These are phyloP conservation scores for Carallia pectinifolia DNA, from an alignment of 345 rosid genomes.

Conservation along the genomic window DNA sequence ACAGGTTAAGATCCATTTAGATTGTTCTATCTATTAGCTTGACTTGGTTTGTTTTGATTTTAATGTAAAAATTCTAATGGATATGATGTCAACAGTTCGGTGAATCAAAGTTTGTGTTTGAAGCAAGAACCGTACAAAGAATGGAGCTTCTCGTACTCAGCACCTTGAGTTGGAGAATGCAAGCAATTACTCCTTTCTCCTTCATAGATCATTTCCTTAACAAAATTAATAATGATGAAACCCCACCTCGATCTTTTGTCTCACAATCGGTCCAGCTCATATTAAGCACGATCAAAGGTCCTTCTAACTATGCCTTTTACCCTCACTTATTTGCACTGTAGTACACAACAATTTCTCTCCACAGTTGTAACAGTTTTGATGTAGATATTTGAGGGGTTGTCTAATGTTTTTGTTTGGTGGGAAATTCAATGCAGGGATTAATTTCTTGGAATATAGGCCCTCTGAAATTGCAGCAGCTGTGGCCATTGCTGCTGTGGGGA, in stretches of 20 bases:
- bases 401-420: slow-evolving; percentile 42
- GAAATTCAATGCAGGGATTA: slow-evolving; percentile 58
- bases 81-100: slow-evolving; percentile 38
- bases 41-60: background rate
- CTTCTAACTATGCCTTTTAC: background rate
- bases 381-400: slow-evolving; percentile 16
- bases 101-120: slow-evolving; percentile 58
- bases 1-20: slow-evolving; percentile 39
- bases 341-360: slow-evolving; percentile 17
- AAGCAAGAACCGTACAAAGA: slow-evolving; percentile 61
- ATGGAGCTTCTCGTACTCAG: slow-evolving; percentile 76
- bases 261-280: slow-evolving; percentile 50
- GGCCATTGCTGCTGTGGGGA: slow-evolving; percentile 48
- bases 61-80: slow-evolving; percentile 4
- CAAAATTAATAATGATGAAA: slow-evolving; percentile 47
- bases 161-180: slow-evolving; percentile 74
- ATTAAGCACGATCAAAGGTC: slow-evolving; percentile 49
- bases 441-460: slow-evolving; percentile 68
- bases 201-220: slow-evolving; percentile 55
- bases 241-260: slow-evolving; percentile 32
- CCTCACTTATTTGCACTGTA: slow-evolving; percentile 8
- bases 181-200: slow-evolving; percentile 66
- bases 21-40: background rate
- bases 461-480: slow-evolving; percentile 84
- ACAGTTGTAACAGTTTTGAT: slow-evolving; percentile 21